Base-by-base conservation (phyloP, 2,329 filamentous ascomycete genomes). In the Nannizzia gypsea region DNA sequence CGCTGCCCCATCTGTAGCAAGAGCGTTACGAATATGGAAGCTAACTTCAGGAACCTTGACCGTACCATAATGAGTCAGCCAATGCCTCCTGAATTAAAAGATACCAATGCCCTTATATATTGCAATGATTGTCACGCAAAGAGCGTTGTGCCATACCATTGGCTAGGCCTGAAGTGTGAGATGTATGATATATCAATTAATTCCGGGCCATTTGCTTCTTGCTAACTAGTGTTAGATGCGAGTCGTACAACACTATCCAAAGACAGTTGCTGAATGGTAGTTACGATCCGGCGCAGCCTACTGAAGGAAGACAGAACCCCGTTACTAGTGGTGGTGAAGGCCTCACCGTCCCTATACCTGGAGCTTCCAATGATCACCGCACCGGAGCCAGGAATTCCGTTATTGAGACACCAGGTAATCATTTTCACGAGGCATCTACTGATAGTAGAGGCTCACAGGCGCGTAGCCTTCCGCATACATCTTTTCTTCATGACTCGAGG, bases 1-100 rank as follows among this genome's bases (percentile, higher is more conserved):
- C 95, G 92, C 69, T 99, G 93, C 68, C 93, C 92, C 0, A 90
- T 96, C 56, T 99, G 93, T 80, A 95, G 87, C 76, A 95, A 93
- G 73, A 96, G 89, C 64, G 87, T 95, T n/a, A 84, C 90, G 65
- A 97, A 97, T 70, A 99, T 99, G 92, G 92, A 96, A 69, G 83
- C 89, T 40, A 88, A 95, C 66, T 99, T 97, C 76, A 85, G 90
- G 56, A 93, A 93, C 66, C 76, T 97, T 36, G 92, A 96, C 68
- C 83, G 90, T 58, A 86, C 90, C 56, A 96, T 99, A 62, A 82
- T 88, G 64, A 81, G 81, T 50, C 93, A 99, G 70, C 93, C 93
- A 1, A 97, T 99, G 90, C 93, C 93, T 0, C 75, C 80, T 4
- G 88, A 95, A 64, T 95, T 91, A 67, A 80, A 78, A 62, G 84